phyloP scores from a whole-genome alignment of 345 rosid species.

The Lepidium africanum region DNA sequence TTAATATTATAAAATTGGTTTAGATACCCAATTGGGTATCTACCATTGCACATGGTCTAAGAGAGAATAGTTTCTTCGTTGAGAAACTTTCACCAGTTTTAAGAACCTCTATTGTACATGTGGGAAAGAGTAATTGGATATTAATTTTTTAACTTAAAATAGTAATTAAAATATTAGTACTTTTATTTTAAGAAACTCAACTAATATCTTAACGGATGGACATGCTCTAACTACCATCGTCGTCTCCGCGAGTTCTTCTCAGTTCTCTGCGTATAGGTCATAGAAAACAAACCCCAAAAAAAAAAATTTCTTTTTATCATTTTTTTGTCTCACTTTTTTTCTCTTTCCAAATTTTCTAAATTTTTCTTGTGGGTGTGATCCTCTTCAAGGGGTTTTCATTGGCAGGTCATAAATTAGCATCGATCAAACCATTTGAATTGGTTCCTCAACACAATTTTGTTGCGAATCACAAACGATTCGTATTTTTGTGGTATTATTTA shows the following conservation, averaged over 20 bases:
- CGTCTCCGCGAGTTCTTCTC: slow-evolving; percentile 30
- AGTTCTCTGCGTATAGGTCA: slow-evolving; percentile 20
- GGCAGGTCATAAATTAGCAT: background rate
- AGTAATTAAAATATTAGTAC: too few relatives aligned
- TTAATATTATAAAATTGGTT: too few relatives aligned
- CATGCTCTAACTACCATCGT: slow-evolving; percentile 25
- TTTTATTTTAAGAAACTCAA: too few relatives aligned
- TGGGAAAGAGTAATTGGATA: too few relatives aligned
- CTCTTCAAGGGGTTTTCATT: slow-evolving; percentile 12
- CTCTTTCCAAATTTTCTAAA: background rate
- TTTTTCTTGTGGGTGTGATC: background rate
- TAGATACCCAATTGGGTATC: too few relatives aligned
- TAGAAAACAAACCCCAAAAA: background rate
- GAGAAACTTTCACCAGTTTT: too few relatives aligned
- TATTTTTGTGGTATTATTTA: background rate
- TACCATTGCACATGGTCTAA: too few relatives aligned
- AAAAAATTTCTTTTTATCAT: background rate
- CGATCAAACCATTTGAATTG: slow-evolving; percentile 10
- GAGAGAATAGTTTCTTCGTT: too few relatives aligned
- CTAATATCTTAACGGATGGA: too few relatives aligned
- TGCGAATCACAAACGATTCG: background rate
- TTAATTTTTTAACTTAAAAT: too few relatives aligned
- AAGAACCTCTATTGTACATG: too few relatives aligned
- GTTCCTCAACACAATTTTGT: background rate
- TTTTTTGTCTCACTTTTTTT: background rate